Conservation (phyloP, 306 rosid species). For the Quercus wislizeni region DNA sequence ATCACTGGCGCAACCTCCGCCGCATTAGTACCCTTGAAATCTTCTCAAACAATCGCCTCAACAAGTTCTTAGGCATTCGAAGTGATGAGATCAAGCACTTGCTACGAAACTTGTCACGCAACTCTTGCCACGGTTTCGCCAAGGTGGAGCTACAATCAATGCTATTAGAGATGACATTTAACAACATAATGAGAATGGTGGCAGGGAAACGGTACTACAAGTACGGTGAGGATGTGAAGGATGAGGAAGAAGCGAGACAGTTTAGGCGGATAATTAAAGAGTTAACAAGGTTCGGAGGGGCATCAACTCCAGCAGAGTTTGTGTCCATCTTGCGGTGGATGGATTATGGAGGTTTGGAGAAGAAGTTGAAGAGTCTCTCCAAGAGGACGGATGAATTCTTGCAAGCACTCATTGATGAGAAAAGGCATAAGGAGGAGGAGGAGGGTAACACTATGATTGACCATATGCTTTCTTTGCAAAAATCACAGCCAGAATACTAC, state of each 20-base stretch:
- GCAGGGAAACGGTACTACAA: slow-evolving; percentile 66
- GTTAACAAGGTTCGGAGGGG: slow-evolving; percentile 10
- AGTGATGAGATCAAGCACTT: slow-evolving; percentile 40
- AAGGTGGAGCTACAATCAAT: slow-evolving; percentile 34
- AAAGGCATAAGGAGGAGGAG: not conserved
- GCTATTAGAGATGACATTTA: slow-evolving; percentile 49
- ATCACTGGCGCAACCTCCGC: slow-evolving; percentile 82
- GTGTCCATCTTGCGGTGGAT: slow-evolving; percentile 39
- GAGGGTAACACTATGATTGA: not conserved
- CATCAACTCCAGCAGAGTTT: slow-evolving; percentile 32
- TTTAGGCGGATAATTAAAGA: slow-evolving; percentile 39
- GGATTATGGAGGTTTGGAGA: slow-evolving; percentile 16
- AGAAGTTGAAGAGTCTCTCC: slow-evolving; percentile 17
- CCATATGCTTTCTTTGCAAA: slow-evolving; percentile 23
- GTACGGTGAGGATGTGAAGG: slow-evolving; percentile 13
- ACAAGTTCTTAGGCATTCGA: slow-evolving; percentile 26
- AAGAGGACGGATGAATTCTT: slow-evolving; percentile 28
- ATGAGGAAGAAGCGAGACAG: slow-evolving; percentile 37
- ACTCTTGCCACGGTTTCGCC: slow-evolving; percentile 1
- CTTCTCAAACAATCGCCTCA: slow-evolving; percentile 40
- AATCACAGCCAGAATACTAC: slow-evolving; percentile 18
- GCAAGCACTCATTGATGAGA: slow-evolving; percentile 17
- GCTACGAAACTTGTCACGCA: slow-evolving; percentile 14
- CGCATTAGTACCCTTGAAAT: slow-evolving; percentile 58
- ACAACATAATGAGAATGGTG: slow-evolving; percentile 59